phyloP scores from a whole-genome alignment of 441 rosid genomes.

The Brassica hybrid region DNA sequence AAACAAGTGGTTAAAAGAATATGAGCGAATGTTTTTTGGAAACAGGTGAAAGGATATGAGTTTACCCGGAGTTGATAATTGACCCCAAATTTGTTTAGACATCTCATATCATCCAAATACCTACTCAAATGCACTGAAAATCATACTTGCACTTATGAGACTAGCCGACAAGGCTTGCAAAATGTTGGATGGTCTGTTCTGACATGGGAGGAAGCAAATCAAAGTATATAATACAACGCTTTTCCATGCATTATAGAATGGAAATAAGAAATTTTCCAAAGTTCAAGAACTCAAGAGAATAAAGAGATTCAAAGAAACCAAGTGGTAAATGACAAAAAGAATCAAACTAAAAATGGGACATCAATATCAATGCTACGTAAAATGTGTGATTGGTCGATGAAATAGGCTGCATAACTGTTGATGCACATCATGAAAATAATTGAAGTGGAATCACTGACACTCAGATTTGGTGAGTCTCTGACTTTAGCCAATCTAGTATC shows the following conservation, averaged over 20 bases:
- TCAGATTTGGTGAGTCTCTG: slow-evolving; percentile 24
- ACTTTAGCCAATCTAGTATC: slow-evolving; percentile 12
- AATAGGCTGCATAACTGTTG: slow-evolving; percentile 14
- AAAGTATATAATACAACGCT: neutral
- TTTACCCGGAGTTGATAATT: too few species aligned
- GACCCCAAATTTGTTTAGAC: too few species aligned
- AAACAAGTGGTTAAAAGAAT: neutral
- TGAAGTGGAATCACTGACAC: slow-evolving; percentile 14
- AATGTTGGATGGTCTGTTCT: neutral
- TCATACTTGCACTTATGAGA: neutral
- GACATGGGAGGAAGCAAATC: neutral
- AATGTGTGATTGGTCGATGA: neutral
- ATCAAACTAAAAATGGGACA: neutral
- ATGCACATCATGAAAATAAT: slow-evolving; percentile 7
- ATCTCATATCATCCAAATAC: too few species aligned
- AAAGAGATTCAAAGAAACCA: neutral
- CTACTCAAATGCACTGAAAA: neutral
- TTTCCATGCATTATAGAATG: neutral
- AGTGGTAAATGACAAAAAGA: neutral
- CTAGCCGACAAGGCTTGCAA: slow-evolving; percentile 12
- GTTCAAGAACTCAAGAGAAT: neutral
- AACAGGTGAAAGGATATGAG: neutral
- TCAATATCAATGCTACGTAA: neutral
- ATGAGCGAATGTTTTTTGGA: neutral
- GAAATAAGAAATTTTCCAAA: neutral